Conservation (phyloP, 805 yeast genomes). For the Saccharomycopsis schoenii region DNA sequence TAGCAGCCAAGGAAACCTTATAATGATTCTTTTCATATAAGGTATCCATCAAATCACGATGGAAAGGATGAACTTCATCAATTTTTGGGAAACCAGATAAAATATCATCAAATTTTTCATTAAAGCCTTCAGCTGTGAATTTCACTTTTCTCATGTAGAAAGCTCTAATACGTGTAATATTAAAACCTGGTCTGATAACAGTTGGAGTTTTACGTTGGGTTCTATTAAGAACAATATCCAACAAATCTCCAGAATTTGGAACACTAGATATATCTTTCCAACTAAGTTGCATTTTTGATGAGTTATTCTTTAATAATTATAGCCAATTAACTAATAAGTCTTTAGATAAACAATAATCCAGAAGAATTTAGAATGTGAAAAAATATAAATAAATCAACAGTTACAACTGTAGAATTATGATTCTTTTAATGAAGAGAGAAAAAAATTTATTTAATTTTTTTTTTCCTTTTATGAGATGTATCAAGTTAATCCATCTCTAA, state of each 20-base stretch:
- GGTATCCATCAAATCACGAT: slow-evolving; percentile 95
- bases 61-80: slow-evolving; percentile 97
- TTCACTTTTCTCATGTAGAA: slow-evolving; percentile 98
- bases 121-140: slow-evolving; percentile 92
- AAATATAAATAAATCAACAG: not conserved
- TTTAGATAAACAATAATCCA: no score
- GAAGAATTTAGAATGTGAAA: not conserved
- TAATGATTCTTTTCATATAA: slow-evolving; percentile 96
- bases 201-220: slow-evolving; percentile 99
- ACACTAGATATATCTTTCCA: slow-evolving; percentile 98
- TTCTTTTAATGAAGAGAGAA: not conserved
- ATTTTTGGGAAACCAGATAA: slow-evolving; percentile 89
- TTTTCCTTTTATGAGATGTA: not conserved
- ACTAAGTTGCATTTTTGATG: slow-evolving; percentile 71
- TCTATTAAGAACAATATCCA: slow-evolving; percentile 93
- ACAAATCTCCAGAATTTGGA: slow-evolving; percentile 81
- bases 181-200: slow-evolving; percentile 94
- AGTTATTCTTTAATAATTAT: not conserved
- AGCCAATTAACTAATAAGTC: no score
- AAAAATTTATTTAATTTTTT: not conserved
- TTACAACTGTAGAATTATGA: not conserved
- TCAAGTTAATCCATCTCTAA: no score
- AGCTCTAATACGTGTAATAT: slow-evolving; percentile 90
- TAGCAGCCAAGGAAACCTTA: slow-evolving; percentile 91
- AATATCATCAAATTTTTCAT: slow-evolving; percentile 82